Evolutionary conservation across 2,329 filamentous ascomycete genomes (phyloP).

Genomic region (Clonostachys chloroleuca): DNA sequence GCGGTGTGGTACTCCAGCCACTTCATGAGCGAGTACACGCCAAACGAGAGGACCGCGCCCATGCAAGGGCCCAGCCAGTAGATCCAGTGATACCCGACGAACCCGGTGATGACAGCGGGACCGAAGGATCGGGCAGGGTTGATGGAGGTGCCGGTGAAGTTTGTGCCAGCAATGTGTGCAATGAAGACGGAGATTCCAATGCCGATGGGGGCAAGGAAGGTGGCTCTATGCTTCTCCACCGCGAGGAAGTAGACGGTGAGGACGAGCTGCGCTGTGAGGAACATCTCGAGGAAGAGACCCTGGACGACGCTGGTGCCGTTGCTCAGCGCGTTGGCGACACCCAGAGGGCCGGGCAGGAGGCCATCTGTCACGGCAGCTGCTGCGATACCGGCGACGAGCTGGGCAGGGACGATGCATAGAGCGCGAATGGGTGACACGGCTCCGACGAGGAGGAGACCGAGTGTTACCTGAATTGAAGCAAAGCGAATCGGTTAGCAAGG

Average conservation of each 20-base stretch:
- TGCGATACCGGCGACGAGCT: conserved; percentile 50
- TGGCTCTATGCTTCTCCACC: conserved; percentile 65
- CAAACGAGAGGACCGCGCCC: conserved; percentile 37
- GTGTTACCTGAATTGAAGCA: conserved; percentile 34
- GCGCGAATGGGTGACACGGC: conserved; percentile 49
- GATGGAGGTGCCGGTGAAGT: conserved; percentile 33
- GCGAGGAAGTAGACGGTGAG: conserved; percentile 63
- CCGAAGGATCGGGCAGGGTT: conserved; percentile 43
- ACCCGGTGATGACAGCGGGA: conserved; percentile 31
- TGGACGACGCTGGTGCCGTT: conserved; percentile 41
- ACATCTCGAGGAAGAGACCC: conserved; percentile 60
- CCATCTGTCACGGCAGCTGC: conserved; percentile 49
- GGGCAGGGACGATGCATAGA: conserved; percentile 43
- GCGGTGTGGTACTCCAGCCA: conserved; percentile 38
- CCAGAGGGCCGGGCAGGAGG: conserved; percentile 47
- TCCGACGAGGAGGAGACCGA: conserved; percentile 55
- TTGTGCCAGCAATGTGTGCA: conserved; percentile 26
- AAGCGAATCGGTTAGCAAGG: neutral
- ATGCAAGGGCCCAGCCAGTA: conserved; percentile 45
- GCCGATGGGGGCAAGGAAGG: conserved; percentile 62
- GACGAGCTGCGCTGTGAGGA: conserved; percentile 55
- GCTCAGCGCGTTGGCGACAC: conserved; percentile 47
- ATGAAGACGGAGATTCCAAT: conserved; percentile 67
- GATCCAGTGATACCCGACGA: conserved; percentile 40
- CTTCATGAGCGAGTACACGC: conserved; percentile 41